Percentiles rank a stretch among this genome's conserved stretches.
Conservation (phyloP, 306 rosid genomes). For the Gastrolobium bilobum region DNA sequence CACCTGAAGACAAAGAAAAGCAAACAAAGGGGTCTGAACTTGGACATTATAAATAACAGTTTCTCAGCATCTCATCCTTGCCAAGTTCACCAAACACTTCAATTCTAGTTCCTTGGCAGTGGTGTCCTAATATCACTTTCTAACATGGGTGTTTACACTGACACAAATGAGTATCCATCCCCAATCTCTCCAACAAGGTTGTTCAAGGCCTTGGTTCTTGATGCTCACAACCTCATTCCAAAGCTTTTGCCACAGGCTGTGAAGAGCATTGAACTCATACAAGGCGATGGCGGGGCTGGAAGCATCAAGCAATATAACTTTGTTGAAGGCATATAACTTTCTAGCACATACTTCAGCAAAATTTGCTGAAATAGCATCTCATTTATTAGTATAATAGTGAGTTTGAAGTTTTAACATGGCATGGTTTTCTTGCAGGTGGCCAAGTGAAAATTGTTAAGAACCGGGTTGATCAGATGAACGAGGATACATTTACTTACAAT, state of each 20-base stretch:
- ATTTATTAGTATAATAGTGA: neutral
- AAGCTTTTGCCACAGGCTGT: slow-evolving; percentile 60
- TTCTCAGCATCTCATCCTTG: neutral
- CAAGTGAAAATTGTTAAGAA: slow-evolving; percentile 36
- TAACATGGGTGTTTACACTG: slow-evolving; percentile 43
- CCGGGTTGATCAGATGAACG: slow-evolving; percentile 47
- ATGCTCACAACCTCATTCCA: slow-evolving; percentile 51
- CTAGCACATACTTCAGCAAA: neutral
- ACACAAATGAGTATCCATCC: slow-evolving; percentile 38
- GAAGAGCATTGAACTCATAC: slow-evolving; percentile 58
- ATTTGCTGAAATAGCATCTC: neutral
- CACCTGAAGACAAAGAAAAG: neutral
- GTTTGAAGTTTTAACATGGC: neutral
- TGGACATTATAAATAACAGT: slow-evolving; percentile 25
- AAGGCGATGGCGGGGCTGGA: slow-evolving; percentile 62
- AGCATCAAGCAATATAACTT: slow-evolving; percentile 60
- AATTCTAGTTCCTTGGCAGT: neutral
- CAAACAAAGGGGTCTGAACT: neutral
- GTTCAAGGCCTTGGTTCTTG: slow-evolving; percentile 67
- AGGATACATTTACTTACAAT: slow-evolving; percentile 35
- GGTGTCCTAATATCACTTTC: slow-evolving; percentile 21
- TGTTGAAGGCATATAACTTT: slow-evolving; percentile 47
- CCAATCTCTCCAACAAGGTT: slow-evolving; percentile 63
- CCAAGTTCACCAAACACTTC: slow-evolving; percentile 27
- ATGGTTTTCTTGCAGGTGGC: neutral